Percentiles rank a stretch among this genome's conserved stretches.
phyloP scores from a whole-genome alignment of 148 eudicot species.

The Fagopyrum homotropicum region DNA sequence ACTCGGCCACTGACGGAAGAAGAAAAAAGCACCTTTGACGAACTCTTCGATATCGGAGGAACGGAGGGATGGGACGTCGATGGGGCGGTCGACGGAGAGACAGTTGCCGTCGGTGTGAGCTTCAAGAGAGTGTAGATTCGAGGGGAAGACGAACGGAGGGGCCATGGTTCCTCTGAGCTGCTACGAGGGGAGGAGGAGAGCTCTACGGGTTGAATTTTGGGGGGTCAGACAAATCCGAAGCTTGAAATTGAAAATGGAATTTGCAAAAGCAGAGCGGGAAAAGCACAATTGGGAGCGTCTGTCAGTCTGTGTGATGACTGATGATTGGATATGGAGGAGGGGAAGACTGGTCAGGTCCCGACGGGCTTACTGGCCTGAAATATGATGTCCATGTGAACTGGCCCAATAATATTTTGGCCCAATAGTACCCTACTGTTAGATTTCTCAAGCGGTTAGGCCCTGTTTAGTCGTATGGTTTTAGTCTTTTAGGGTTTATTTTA shows the following conservation, averaged over 20 bases:
- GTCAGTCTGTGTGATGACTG: not conserved
- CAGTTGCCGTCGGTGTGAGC: slow-evolving; percentile 28
- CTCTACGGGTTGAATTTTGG: not conserved
- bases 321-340: not conserved
- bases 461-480: too few species aligned
- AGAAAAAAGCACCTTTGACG: slow-evolving; percentile 51
- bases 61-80: slow-evolving; percentile 43
- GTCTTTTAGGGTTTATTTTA: too few species aligned
- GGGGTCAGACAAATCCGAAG: not conserved
- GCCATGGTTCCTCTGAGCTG: slow-evolving; percentile 34
- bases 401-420: not conserved
- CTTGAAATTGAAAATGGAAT: slow-evolving; percentile 7
- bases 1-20: not conserved
- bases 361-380: not conserved
- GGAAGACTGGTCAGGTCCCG: not conserved
- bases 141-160: slow-evolving; percentile 68
- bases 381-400: not conserved
- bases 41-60: slow-evolving; percentile 82
- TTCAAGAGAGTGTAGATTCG: slow-evolving; percentile 46
- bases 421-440: too few species aligned
- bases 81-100: slow-evolving; percentile 30
- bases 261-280: slow-evolving; percentile 6
- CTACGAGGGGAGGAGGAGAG: slow-evolving; percentile 10
- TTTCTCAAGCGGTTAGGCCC: too few species aligned
- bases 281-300: slow-evolving; percentile 12